Evolutionary conservation across 2,329 filamentous ascomycete species (phyloP).

Genomic region (Ambrosiella cleistominuta): DNA sequence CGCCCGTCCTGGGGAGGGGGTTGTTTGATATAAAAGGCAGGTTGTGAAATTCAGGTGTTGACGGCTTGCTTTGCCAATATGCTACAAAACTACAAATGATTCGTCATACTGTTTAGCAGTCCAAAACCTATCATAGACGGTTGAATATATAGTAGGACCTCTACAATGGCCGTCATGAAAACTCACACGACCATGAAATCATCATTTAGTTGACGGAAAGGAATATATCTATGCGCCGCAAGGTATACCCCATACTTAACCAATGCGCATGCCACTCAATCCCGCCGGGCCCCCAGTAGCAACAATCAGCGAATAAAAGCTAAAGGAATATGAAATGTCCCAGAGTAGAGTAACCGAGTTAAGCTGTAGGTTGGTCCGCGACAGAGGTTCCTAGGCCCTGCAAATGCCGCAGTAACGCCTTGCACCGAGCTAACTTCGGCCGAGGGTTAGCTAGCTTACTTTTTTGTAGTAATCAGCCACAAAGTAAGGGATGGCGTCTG

Average conservation of each 20-base stretch:
- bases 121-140: neutral
- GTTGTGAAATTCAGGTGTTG: no score
- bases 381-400: neutral
- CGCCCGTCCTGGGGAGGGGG: no score
- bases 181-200: neutral
- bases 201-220: neutral
- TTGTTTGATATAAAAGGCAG: no score
- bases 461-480: neutral
- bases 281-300: neutral
- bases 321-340: neutral
- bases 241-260: neutral
- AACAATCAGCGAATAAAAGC: neutral
- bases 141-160: neutral
- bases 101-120: neutral
- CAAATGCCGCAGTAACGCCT: constrained; percentile 12
- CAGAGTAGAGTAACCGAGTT: neutral
- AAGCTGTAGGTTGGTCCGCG: neutral
- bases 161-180: neutral
- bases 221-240: neutral
- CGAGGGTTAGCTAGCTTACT: neutral
- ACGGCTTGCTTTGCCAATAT: no score
- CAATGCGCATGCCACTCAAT: neutral
- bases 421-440: constrained; percentile 13
- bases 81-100: no score
- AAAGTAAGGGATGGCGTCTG: neutral